Evolutionary conservation across 164 flowering plant species (phyloP).

Genomic region (Tetrastigma voinierianum): DNA sequence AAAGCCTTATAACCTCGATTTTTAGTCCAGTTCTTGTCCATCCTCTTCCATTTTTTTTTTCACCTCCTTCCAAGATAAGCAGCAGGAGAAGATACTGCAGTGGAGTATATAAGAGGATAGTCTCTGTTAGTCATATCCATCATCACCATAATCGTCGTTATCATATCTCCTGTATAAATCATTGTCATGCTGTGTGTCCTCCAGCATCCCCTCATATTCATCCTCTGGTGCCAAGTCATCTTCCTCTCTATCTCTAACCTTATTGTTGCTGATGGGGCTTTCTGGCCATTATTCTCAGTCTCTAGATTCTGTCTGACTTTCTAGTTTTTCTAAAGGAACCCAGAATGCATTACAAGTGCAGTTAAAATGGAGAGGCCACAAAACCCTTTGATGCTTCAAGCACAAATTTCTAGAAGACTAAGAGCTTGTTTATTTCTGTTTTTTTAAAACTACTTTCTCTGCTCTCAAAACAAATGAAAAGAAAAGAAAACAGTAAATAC

Average conservation of each 20-base stretch:
- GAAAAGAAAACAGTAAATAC: too few relatives aligned
- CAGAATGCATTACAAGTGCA: not conserved
- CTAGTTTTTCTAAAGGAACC: slow-evolving; percentile 5
- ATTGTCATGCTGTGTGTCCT: not conserved
- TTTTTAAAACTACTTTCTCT: too few relatives aligned
- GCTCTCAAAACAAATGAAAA: too few relatives aligned
- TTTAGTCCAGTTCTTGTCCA: too few relatives aligned
- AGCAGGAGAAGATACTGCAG: too few relatives aligned
- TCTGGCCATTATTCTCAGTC: not conserved
- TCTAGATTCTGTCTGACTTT: slow-evolving; percentile 10
- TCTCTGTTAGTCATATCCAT: too few relatives aligned
- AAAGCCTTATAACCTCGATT: too few relatives aligned
- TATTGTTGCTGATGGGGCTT: not conserved
- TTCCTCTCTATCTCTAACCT: not conserved
- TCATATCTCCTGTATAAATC: slow-evolving; percentile 5
- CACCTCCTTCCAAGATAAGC: too few relatives aligned
- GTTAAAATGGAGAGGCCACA: not conserved
- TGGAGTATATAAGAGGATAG: too few relatives aligned
- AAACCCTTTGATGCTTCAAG: not conserved
- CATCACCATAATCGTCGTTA: slow-evolving; percentile 8
- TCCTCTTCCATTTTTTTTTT: too few relatives aligned
- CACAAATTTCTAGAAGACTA: too few relatives aligned
- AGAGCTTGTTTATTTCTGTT: too few relatives aligned
- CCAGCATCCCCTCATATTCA: slow-evolving; percentile 2
- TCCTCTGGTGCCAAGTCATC: not conserved